Percentiles rank a stretch among this genome's conserved stretches.
These are phyloP conservation scores for Blastocystis sp. DNA, from an alignment of 352 stramenopile species.

Conservation along the genomic window DNA sequence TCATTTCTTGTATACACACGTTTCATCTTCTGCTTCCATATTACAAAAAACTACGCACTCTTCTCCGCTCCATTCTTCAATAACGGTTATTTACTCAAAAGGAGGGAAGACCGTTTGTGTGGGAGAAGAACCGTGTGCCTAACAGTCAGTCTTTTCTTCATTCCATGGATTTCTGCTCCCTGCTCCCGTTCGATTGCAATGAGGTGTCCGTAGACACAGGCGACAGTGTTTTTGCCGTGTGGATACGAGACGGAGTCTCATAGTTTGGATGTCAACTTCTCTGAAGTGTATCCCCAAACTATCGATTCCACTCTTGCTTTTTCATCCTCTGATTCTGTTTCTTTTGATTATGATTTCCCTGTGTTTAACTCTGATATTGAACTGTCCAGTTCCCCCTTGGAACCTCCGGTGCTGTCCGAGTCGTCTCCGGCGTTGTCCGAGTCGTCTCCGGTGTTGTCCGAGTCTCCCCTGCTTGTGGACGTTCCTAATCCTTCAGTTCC, in stretches of 20 bases:
- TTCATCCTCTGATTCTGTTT: slow-evolving; percentile 19
- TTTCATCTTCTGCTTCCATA: too few relatives aligned
- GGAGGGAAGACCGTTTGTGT: too few relatives aligned
- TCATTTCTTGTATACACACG: too few relatives aligned
- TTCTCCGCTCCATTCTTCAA: too few relatives aligned
- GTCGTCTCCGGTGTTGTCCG: neutral
- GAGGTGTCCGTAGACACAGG: too few relatives aligned
- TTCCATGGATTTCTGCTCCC: too few relatives aligned
- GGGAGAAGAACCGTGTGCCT: too few relatives aligned
- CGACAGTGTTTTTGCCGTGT: slow-evolving; percentile 12
- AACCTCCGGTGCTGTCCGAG: neutral
- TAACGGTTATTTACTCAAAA: too few relatives aligned
- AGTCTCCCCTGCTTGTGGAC: neutral
- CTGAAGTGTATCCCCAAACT: neutral
- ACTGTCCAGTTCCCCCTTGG: neutral
- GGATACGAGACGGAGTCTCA: neutral
- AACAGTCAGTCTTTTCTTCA: too few relatives aligned
- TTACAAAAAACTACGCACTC: too few relatives aligned
- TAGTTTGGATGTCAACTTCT: neutral
- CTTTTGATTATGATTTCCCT: neutral
- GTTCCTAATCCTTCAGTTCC: neutral
- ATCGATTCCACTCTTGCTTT: slow-evolving; percentile 4
- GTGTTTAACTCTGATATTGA: slow-evolving; percentile 8
- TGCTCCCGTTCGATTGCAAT: too few relatives aligned
- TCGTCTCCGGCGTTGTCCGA: neutral